phyloP scores from a whole-genome alignment of 208 protist species.

The Crithidia mellificae region DNA sequence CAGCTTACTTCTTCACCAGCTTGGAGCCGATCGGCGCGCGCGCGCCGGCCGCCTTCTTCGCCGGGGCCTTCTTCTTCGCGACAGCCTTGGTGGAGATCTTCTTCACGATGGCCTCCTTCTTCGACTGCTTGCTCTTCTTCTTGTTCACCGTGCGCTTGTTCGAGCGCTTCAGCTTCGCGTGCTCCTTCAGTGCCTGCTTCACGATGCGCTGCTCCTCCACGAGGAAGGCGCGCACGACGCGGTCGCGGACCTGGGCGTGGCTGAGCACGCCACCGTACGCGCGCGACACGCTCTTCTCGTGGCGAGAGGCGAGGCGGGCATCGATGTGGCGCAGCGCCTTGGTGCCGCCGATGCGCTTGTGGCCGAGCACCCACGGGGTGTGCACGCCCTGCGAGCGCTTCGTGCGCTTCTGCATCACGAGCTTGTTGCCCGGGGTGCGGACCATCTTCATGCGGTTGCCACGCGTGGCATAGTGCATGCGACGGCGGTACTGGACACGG shows the following conservation, averaged over 20 bases:
- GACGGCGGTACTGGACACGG: slow-evolving; percentile 77
- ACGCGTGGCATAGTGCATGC: slow-evolving; percentile 79
- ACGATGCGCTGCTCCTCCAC: slow-evolving; percentile 99
- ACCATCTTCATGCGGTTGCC: slow-evolving; percentile 83
- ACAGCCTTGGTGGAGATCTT: slow-evolving; percentile 43
- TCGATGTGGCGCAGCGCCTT: slow-evolving; percentile 91
- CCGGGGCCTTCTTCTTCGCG: slow-evolving; percentile 51
- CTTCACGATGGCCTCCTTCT: slow-evolving; percentile 58
- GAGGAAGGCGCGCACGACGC: slow-evolving; percentile 98
- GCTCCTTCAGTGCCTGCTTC: slow-evolving; percentile 88
- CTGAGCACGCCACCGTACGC: slow-evolving; percentile 97
- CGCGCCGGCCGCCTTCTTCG: slow-evolving; percentile 37
- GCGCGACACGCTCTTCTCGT: slow-evolving; percentile 95
- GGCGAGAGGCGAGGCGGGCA: slow-evolving; percentile 79
- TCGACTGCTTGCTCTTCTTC: slow-evolving; percentile 60
- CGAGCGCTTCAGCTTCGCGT: slow-evolving; percentile 66
- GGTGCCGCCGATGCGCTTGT: slow-evolving; percentile 90
- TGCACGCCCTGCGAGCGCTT: slow-evolving; percentile 95
- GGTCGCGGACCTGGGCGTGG: slow-evolving; percentile 93
- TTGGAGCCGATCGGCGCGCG: slow-evolving; percentile 71
- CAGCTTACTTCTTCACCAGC: slow-evolving; percentile 67
- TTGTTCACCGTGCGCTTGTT: slow-evolving; percentile 74
- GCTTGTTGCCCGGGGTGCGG: slow-evolving; percentile 90
- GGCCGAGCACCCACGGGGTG: slow-evolving; percentile 92
- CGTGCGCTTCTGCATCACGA: slow-evolving; percentile 94